Conservation (phyloP, 768 basidiomycete species). For the Tephrocybe sp. region DNA sequence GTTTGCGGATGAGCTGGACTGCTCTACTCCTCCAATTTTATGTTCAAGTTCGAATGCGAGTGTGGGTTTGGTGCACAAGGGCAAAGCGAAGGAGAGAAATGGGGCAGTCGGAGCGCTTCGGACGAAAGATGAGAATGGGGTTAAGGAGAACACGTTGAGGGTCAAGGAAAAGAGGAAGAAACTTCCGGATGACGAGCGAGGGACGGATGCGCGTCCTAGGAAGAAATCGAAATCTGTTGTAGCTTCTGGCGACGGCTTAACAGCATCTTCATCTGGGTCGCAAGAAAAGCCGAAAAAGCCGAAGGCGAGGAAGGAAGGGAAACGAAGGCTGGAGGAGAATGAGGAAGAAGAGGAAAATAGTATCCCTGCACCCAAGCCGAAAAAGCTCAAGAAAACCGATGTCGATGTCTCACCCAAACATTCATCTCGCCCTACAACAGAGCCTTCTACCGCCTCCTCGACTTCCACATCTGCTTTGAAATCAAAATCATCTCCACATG, state of each 20-base stretch:
- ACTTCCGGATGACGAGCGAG: slow-evolving; percentile 7
- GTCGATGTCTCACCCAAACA: slow-evolving; percentile 3
- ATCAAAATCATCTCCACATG: not conserved
- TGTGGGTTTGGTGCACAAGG: not conserved
- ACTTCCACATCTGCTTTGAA: slow-evolving; percentile 4
- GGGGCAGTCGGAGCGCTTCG: slow-evolving; percentile 12
- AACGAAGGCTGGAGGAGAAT: slow-evolving; percentile 14
- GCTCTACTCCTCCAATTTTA: not conserved
- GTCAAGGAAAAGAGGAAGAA: slow-evolving; percentile 27
- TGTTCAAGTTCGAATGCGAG: not conserved
- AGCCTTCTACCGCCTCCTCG: slow-evolving; percentile 1
- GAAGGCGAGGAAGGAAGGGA: slow-evolving; percentile 6
- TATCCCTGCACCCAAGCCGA: slow-evolving; percentile 17
- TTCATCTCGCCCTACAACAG: not conserved
- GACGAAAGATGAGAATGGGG: slow-evolving; percentile 17
- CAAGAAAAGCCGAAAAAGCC: not conserved
- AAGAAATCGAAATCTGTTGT: slow-evolving; percentile 19
- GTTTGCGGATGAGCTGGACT: not conserved
- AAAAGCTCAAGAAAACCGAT: slow-evolving; percentile 22
- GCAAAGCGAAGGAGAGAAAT: not conserved
- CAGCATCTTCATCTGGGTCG: not conserved
- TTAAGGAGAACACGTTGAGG: slow-evolving; percentile 4
- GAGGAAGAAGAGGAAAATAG: slow-evolving; percentile 11
- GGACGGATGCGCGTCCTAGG: slow-evolving; percentile 13
- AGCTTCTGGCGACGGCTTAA: not conserved